phyloP scores from a whole-genome alignment of 768 basidiomycete species.

The Suillus hirtellus region DNA sequence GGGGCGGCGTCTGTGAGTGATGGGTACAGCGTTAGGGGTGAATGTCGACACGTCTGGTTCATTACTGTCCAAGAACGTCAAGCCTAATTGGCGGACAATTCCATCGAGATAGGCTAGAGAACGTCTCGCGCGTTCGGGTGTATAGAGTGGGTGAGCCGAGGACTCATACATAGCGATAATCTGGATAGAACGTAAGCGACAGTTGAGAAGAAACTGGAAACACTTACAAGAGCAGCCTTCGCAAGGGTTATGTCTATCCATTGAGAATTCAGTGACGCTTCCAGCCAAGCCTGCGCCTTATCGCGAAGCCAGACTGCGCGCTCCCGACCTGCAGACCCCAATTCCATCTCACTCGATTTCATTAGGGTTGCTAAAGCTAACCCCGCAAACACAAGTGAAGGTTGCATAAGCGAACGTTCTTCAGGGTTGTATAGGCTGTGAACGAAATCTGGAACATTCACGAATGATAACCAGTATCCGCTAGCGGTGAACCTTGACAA shows the following conservation, averaged over 20 bases:
- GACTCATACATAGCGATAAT: slow-evolving; percentile 78
- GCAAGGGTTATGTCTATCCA: slow-evolving; percentile 67
- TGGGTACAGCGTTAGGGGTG: slow-evolving; percentile 50
- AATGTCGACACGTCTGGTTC: slow-evolving; percentile 57
- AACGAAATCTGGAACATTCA: slow-evolving; percentile 58
- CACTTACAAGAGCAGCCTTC: slow-evolving; percentile 67
- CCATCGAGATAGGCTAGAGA: slow-evolving; percentile 63
- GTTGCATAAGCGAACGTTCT: slow-evolving; percentile 61
- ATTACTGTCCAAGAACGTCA: slow-evolving; percentile 57
- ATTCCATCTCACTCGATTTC: slow-evolving; percentile 68
- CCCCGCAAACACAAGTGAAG: slow-evolving; percentile 65
- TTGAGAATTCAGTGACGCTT: slow-evolving; percentile 48
- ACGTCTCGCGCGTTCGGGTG: slow-evolving; percentile 49
- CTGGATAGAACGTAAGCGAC: slow-evolving; percentile 37
- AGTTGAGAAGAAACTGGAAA: not conserved
- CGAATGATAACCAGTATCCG: slow-evolving; percentile 67
- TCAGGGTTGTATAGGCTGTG: slow-evolving; percentile 51
- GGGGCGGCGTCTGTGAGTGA: slow-evolving; percentile 37
- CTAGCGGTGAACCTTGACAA: slow-evolving; percentile 59
- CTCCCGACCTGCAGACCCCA: slow-evolving; percentile 51
- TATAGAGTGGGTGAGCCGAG: slow-evolving; percentile 69
- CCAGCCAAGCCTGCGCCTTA: slow-evolving; percentile 55
- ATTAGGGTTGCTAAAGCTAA: slow-evolving; percentile 73
- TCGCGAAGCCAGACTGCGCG: slow-evolving; percentile 60
- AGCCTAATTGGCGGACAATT: slow-evolving; percentile 55